Evolutionary conservation across 352 stramenopile genomes (phyloP).

Genomic region (Globisporangium parvum): DNA sequence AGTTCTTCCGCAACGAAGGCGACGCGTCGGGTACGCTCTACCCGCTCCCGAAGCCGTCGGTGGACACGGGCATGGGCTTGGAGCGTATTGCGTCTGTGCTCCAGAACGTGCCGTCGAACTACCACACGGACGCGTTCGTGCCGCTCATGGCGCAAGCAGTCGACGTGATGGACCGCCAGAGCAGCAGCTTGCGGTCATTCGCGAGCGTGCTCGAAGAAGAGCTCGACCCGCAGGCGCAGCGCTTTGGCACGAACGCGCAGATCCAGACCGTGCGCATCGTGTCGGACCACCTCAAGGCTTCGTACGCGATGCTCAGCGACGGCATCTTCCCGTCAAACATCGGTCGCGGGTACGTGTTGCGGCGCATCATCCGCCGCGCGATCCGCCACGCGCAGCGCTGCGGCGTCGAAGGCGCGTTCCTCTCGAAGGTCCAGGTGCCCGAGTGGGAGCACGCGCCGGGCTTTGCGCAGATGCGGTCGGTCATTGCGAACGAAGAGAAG

Average conservation of each 20-base stretch:
- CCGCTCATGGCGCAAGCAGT: conserved; percentile 72
- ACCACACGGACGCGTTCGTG: conserved; percentile 96
- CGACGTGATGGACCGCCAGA: conserved; percentile 33
- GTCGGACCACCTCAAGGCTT: conserved; percentile 94
- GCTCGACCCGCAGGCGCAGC: conserved; percentile 26
- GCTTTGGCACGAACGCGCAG: conserved; percentile 44
- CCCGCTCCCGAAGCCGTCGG: conserved; percentile 86
- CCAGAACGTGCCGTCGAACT: conserved; percentile 93
- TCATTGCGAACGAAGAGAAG: conserved; percentile 65
- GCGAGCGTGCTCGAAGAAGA: conserved; percentile 32
- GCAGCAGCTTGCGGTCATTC: conserved; percentile 19
- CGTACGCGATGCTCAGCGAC: conserved; percentile 92
- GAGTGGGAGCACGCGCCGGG: conserved; percentile 29
- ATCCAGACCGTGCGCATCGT: conserved; percentile 86
- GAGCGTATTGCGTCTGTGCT: conserved; percentile 94
- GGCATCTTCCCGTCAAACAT: conserved; percentile 94
- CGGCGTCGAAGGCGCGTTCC: conserved; percentile 40
- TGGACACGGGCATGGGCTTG: conserved; percentile 98
- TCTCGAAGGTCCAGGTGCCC: conserved; percentile 45
- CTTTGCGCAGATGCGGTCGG: conserved; percentile 55
- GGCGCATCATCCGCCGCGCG: conserved; percentile 90
- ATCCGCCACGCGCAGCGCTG: conserved; percentile 68
- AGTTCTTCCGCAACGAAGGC: conserved; percentile 91
- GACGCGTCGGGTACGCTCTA: conserved; percentile 46
- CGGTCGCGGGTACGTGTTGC: conserved; percentile 94